Evolutionary conservation across 192 early-diverging fungal genomes (phyloP).

Genomic region (Ambispora gerdemannii): DNA sequence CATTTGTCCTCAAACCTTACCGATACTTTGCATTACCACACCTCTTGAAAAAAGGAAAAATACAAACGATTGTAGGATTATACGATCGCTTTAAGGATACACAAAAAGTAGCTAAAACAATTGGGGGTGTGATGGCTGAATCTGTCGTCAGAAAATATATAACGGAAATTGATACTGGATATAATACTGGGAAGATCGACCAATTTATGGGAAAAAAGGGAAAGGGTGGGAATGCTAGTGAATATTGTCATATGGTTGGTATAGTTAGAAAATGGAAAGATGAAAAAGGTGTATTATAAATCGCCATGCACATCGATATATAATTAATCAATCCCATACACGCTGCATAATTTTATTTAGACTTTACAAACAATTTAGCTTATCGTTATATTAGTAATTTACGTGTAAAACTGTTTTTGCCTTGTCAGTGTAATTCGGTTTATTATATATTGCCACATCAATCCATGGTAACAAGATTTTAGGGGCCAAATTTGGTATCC

Average conservation of each 20-base stretch:
- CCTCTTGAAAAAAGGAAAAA: conserved; percentile 23
- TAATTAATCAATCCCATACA: too few relatives aligned
- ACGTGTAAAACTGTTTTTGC: too few relatives aligned
- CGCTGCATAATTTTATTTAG: too few relatives aligned
- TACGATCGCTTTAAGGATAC: conserved; percentile 16
- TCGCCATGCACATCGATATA: too few relatives aligned
- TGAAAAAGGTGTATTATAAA: too few relatives aligned
- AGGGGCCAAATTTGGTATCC: too few relatives aligned
- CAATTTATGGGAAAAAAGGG: conserved; percentile 25
- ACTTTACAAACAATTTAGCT: too few relatives aligned
- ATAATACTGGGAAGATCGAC: conserved; percentile 6
- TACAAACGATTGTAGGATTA: conserved; percentile 12
- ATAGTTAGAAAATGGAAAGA: conserved; percentile 6
- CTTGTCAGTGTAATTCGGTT: too few relatives aligned
- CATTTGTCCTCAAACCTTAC: conserved; percentile 23
- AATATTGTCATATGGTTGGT: conserved; percentile 24
- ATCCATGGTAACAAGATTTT: too few relatives aligned
- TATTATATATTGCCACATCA: too few relatives aligned
- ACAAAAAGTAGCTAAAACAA: conserved; percentile 14
- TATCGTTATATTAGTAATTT: too few relatives aligned
- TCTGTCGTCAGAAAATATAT: neutral
- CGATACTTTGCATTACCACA: conserved; percentile 24
- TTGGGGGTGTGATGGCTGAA: neutral
- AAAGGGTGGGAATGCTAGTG: neutral
- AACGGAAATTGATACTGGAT: neutral